Evolutionary conservation across 768 basidiomycete genomes (phyloP).

Genomic region (Hemileccinum rubropunctum): DNA sequence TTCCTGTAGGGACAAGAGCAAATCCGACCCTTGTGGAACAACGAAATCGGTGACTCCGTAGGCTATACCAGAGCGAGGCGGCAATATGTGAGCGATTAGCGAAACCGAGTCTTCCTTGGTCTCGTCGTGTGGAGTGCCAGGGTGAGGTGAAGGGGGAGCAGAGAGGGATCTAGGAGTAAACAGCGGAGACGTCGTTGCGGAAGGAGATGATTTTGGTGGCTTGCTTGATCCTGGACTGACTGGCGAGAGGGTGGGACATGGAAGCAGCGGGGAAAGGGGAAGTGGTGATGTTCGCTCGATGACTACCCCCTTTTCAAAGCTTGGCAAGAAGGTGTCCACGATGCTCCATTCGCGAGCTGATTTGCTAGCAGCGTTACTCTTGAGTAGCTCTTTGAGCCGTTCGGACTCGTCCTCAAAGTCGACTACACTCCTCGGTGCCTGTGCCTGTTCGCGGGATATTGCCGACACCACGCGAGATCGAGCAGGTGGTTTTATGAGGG

Average conservation of each 20-base stretch:
- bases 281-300: no score
- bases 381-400: conserved; percentile 70
- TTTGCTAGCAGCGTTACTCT: conserved; percentile 39
- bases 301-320: conserved; percentile 28
- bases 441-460: conserved; percentile 63
- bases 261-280: conserved; percentile 12
- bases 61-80: conserved; percentile 39
- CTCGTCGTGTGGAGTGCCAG: conserved; percentile 12
- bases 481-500: conserved; percentile 52
- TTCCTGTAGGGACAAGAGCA: conserved; percentile 56
- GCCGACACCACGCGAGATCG: conserved; percentile 70
- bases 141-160: conserved; percentile 34
- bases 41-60: conserved; percentile 46
- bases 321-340: no score
- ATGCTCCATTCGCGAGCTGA: conserved; percentile 23
- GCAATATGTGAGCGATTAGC: conserved; percentile 41
- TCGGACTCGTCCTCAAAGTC: conserved; percentile 82
- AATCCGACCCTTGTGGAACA: conserved; percentile 39
- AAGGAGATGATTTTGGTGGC: conserved; percentile 40
- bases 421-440: conserved; percentile 75
- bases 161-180: conserved; percentile 37
- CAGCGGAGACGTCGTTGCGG: conserved; percentile 44
- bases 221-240: conserved; percentile 16
- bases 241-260: conserved; percentile 4
- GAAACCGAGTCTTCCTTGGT: conserved; percentile 15